Evolutionary conservation across 495 filamentous ascomycete species (phyloP).

Genomic region (Glarea lozoyensis): DNA sequence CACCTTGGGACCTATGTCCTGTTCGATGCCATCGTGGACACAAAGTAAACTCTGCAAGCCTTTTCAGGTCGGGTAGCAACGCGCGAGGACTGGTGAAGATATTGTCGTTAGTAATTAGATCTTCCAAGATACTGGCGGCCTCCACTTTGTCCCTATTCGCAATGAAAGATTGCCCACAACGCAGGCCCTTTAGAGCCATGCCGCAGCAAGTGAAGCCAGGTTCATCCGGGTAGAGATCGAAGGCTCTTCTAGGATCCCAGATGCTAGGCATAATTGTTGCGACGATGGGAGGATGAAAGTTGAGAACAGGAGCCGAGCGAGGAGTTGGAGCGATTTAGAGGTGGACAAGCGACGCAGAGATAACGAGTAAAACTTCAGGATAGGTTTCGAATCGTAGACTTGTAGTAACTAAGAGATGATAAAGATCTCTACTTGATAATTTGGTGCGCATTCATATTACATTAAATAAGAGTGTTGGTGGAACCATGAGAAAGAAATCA

Average conservation of each 20-base stretch:
- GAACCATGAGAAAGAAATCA: too few relatives aligned
- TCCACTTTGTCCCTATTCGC: neutral
- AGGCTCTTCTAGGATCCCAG: neutral
- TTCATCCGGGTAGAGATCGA: neutral
- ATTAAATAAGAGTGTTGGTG: too few relatives aligned
- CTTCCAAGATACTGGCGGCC: neutral
- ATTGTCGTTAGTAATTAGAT: neutral
- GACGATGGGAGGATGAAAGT: too few relatives aligned
- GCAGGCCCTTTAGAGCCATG: neutral
- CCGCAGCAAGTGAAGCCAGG: neutral
- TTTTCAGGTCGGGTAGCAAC: neutral
- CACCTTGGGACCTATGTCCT: neutral
- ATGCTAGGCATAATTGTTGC: neutral
- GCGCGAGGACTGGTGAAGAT: neutral
- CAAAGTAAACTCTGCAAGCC: neutral
- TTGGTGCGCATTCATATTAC: too few relatives aligned
- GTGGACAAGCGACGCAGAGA: too few relatives aligned
- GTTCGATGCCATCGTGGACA: neutral
- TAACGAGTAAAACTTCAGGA: too few relatives aligned
- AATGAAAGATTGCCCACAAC: constrained; percentile 1
- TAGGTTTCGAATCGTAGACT: too few relatives aligned
- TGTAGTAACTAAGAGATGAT: too few relatives aligned
- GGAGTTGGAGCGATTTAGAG: too few relatives aligned
- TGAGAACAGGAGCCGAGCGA: too few relatives aligned
- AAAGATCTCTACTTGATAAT: too few relatives aligned